phyloP scores from a whole-genome alignment of 2,329 filamentous ascomycete genomes.

The Aureobasidium vineae region DNA sequence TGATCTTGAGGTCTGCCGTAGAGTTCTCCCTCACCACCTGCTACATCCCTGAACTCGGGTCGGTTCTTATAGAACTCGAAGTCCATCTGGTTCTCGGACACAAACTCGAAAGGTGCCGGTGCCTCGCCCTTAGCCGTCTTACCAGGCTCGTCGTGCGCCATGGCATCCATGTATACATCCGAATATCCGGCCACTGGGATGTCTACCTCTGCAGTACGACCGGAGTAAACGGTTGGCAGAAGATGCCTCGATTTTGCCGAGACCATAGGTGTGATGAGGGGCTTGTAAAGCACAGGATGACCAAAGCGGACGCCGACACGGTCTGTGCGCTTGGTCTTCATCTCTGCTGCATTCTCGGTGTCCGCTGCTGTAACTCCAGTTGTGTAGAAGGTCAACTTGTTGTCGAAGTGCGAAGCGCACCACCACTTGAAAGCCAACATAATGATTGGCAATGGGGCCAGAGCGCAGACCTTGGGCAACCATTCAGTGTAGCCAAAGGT shows the following conservation, averaged over 20 bases:
- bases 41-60: slow-evolving; percentile 81
- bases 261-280: slow-evolving; percentile 92
- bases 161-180: slow-evolving; percentile 80
- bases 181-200: slow-evolving; percentile 70
- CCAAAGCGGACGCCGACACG: slow-evolving; percentile 77
- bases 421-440: slow-evolving; percentile 84
- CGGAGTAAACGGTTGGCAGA: slow-evolving; percentile 80
- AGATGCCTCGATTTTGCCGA: slow-evolving; percentile 85
- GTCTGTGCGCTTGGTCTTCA: slow-evolving; percentile 57
- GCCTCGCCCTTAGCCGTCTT: slow-evolving; percentile 52
- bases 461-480: slow-evolving; percentile 64
- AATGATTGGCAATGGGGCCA: slow-evolving; percentile 70
- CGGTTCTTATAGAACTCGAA: slow-evolving; percentile 91
- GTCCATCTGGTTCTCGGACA: slow-evolving; percentile 80
- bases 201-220: slow-evolving; percentile 61
- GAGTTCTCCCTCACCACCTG: slow-evolving; percentile 66
- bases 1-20: slow-evolving; percentile 60
- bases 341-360: slow-evolving; percentile 38
- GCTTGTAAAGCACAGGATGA: slow-evolving; percentile 85
- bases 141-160: slow-evolving; percentile 62
- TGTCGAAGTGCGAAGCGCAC: slow-evolving; percentile 73
- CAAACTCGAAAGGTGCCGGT: slow-evolving; percentile 74
- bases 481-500: slow-evolving; percentile 46
- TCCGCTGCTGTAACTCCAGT: slow-evolving; percentile 57
- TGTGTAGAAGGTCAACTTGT: slow-evolving; percentile 76